Percentiles rank a stretch among this genome's conserved stretches.
These are phyloP conservation scores for Cicer cuneatum DNA, from an alignment of 306 rosid genomes.

Conservation along the genomic window DNA sequence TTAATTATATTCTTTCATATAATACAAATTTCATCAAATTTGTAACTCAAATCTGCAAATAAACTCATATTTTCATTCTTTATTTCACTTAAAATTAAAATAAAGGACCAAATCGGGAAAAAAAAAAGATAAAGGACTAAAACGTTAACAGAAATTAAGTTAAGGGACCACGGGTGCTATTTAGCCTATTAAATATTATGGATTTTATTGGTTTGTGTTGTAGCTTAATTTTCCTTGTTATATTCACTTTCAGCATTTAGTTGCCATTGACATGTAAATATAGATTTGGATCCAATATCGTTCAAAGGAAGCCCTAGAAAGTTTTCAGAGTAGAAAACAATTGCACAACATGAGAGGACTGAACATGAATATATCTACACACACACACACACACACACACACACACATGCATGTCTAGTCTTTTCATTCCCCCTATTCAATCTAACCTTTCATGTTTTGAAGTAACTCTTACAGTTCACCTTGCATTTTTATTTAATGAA, in stretches of 20 bases:
- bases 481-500: slow-evolving; percentile 31
- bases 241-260: slow-evolving; percentile 32
- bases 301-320: slow-evolving; percentile 1
- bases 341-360: slow-evolving; percentile 16
- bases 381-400: slow-evolving; percentile 5
- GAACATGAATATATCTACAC: slow-evolving; percentile 12
- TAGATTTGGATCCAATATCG: slow-evolving; percentile 24
- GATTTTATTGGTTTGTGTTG: slow-evolving; percentile 6
- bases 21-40: too few species aligned
- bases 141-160: too few species aligned
- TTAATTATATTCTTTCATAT: too few species aligned
- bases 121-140: too few species aligned
- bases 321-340: slow-evolving; percentile 18
- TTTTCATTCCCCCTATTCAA: slow-evolving; percentile 6
- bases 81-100: too few species aligned
- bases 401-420: slow-evolving; percentile 7
- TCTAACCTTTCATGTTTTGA: slow-evolving; percentile 15
- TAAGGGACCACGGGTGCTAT: too few species aligned
- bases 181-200: slow-evolving; percentile 32
- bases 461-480: slow-evolving; percentile 18
- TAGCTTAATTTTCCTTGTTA: slow-evolving; percentile 10
- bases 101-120: too few species aligned
- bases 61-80: too few species aligned
- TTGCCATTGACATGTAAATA: slow-evolving; percentile 20
- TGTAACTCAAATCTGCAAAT: too few species aligned